These are phyloP conservation scores for Colletotrichum sp. DNA, from an alignment of 2,329 filamentous ascomycete genomes.

Conservation along the genomic window DNA sequence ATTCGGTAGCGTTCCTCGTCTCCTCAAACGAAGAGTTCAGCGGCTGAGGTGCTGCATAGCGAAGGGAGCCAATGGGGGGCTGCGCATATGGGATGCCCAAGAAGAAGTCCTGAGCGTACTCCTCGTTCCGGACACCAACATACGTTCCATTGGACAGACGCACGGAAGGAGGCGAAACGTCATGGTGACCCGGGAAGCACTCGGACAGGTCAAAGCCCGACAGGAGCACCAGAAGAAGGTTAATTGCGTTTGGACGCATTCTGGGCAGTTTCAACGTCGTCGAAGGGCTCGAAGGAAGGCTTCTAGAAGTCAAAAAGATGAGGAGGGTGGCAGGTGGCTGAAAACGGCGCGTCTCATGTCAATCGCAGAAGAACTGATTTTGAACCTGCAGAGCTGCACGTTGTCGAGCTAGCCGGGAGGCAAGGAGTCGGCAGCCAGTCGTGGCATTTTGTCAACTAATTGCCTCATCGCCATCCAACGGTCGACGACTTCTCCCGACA, in stretches of 20 bases:
- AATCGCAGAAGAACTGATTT: neutral
- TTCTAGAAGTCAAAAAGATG: neutral
- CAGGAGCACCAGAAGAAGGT: conserved; percentile 9
- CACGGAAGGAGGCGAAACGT: conserved; percentile 9
- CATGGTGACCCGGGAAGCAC: neutral
- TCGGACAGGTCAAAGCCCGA: conserved; percentile 4
- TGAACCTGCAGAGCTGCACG: neutral
- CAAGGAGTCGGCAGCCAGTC: neutral
- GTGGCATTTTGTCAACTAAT: neutral
- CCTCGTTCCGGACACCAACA: conserved; percentile 39
- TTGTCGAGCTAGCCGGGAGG: neutral
- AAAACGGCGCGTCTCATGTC: neutral
- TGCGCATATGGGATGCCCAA: conserved; percentile 69
- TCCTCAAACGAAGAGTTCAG: conserved; percentile 52
- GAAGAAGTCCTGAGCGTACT: conserved; percentile 60
- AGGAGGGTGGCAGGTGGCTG: neutral
- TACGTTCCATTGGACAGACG: conserved; percentile 36
- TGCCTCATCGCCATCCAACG: neutral
- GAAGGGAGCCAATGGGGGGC: conserved; percentile 60
- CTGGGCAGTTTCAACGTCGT: neutral
- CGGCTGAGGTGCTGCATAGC: conserved; percentile 64
- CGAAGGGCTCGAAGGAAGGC: neutral
- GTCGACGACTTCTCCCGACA: neutral
- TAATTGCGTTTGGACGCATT: conserved; percentile 9
- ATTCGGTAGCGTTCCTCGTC: conserved; percentile 46